Evolutionary conservation across 129 eudicot species (phyloP).

Genomic region (Heracleum sosnowskyi): DNA sequence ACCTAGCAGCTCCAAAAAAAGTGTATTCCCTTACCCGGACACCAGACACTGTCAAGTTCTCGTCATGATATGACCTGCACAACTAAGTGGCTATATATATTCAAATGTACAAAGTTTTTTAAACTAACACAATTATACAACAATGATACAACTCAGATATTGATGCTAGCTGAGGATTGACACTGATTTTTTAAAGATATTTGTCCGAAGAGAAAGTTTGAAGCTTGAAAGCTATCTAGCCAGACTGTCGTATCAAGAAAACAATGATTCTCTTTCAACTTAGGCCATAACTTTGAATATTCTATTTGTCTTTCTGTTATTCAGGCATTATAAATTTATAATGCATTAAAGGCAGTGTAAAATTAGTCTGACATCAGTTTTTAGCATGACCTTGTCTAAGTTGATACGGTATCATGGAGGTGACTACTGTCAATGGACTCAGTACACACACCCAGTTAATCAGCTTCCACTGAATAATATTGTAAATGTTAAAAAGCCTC

Average conservation of each 20-base stretch:
- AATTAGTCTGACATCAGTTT: not conserved
- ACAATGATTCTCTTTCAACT: too few relatives aligned
- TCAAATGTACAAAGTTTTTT: not conserved
- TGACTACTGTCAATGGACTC: not conserved
- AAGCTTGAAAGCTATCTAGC: not conserved
- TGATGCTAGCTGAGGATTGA: not conserved
- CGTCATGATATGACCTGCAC: not conserved
- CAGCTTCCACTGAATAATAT: not conserved
- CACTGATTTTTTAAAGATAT: not conserved
- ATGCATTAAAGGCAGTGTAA: not conserved
- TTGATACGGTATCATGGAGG: too few relatives aligned
- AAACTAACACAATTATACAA: not conserved
- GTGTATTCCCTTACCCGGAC: not conserved
- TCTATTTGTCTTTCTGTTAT: not conserved
- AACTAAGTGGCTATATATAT: not conserved
- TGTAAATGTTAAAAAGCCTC: not conserved
- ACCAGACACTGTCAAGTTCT: not conserved
- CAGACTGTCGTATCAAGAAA: not conserved
- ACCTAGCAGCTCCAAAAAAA: not conserved
- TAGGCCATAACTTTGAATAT: too few relatives aligned
- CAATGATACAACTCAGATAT: not conserved
- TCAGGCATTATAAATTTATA: not conserved
- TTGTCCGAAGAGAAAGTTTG: not conserved
- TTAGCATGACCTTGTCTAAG: not conserved
- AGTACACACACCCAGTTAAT: not conserved